phyloP scores from a whole-genome alignment of 805 yeast species.

The Cyberlindnera samutprakarnensis region DNA sequence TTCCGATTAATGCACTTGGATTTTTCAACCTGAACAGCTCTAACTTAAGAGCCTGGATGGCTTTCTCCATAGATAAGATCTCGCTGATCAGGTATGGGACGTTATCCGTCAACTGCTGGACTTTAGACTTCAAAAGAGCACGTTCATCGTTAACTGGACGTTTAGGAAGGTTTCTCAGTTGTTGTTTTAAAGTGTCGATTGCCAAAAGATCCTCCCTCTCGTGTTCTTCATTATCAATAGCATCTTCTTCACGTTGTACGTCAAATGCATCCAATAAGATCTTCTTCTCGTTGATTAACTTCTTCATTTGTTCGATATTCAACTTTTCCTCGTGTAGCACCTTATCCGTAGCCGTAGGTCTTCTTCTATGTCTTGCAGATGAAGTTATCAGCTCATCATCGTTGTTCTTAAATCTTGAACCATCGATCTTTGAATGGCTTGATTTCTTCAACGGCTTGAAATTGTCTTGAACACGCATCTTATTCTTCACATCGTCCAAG shows the following conservation, averaged over 20 bases:
- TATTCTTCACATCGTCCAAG: slow-evolving; percentile 65
- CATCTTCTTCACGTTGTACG: slow-evolving; percentile 24
- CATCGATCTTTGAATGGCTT: slow-evolving; percentile 22
- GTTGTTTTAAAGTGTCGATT: slow-evolving; percentile 35
- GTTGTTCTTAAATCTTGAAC: slow-evolving; percentile 65
- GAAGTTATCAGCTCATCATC: slow-evolving; percentile 43
- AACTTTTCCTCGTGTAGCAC: slow-evolving; percentile 6
- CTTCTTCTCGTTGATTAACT: slow-evolving; percentile 66
- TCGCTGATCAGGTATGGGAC: slow-evolving; percentile 62
- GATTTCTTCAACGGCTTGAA: slow-evolving; percentile 17
- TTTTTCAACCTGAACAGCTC: slow-evolving; percentile 56
- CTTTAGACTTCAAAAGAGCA: slow-evolving; percentile 28
- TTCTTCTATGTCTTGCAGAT: slow-evolving; percentile 22
- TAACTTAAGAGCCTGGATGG: slow-evolving; percentile 58
- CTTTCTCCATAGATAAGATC: slow-evolving; percentile 54
- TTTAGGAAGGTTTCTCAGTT: slow-evolving; percentile 36
- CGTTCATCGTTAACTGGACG: slow-evolving; percentile 3
- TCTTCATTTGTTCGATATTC: slow-evolving; percentile 49
- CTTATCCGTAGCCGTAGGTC: slow-evolving; percentile 2
- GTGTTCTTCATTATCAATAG: slow-evolving; percentile 36
- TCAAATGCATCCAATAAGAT: slow-evolving; percentile 48
- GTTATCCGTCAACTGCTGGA: slow-evolving; percentile 20
- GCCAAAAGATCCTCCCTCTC: slow-evolving; percentile 37
- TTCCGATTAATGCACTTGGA: slow-evolving; percentile 67
- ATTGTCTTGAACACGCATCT: slow-evolving; percentile 17